Percentiles rank a stretch among this genome's conserved stretches.
Evolutionary conservation across 768 basidiomycete species (phyloP).

Genomic region (Harrya chromipes): DNA sequence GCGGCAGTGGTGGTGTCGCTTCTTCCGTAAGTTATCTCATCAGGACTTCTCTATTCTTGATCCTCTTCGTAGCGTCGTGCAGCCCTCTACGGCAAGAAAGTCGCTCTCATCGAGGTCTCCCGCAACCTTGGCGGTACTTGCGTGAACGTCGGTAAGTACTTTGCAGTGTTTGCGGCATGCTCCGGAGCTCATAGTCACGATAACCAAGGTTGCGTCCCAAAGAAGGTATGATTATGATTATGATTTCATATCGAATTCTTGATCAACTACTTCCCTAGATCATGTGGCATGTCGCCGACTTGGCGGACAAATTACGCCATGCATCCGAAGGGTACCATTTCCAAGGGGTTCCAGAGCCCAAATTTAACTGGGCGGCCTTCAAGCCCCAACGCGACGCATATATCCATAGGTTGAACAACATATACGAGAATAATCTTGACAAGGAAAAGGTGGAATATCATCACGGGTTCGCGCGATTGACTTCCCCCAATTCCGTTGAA

Average conservation of each 20-base stretch:
- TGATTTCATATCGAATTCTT: background rate
- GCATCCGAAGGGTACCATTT: slow-evolving; percentile 75
- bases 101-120: slow-evolving; percentile 80
- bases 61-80: slow-evolving; percentile 70
- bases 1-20: slow-evolving; percentile 91
- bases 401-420: slow-evolving; percentile 82
- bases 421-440: slow-evolving; percentile 86
- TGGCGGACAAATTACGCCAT: slow-evolving; percentile 78
- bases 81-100: slow-evolving; percentile 88
- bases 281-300: slow-evolving; percentile 97
- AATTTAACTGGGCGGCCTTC: slow-evolving; percentile 88
- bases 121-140: slow-evolving; percentile 88
- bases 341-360: slow-evolving; percentile 51
- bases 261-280: slow-evolving; percentile 47
- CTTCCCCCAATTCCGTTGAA: slow-evolving; percentile 66
- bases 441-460: slow-evolving; percentile 89
- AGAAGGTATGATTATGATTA: slow-evolving; percentile 58
- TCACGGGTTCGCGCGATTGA: slow-evolving; percentile 70
- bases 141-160: slow-evolving; percentile 87
- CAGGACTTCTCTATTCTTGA: background rate
- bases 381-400: slow-evolving; percentile 96
- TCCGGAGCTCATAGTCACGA: slow-evolving; percentile 4
- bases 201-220: slow-evolving; percentile 85
- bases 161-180: background rate
- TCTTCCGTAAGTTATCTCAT: slow-evolving; percentile 62